Evolutionary conservation across 257 asterid species (phyloP).

Genomic region (Cynanchum wilfordii): DNA sequence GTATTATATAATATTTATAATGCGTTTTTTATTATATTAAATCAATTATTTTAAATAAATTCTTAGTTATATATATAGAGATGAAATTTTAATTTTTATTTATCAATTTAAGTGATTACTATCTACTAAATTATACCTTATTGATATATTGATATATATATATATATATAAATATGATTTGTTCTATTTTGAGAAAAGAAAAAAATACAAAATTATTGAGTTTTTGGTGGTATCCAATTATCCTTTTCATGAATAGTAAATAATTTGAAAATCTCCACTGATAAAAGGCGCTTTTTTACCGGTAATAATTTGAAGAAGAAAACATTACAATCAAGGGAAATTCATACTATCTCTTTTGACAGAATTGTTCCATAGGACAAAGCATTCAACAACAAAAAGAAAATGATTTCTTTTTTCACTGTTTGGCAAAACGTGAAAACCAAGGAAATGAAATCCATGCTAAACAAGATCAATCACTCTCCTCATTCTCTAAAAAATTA

Average conservation of each 20-base stretch:
- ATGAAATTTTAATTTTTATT: too few species aligned
- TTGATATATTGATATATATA: too few species aligned
- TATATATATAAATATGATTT: too few species aligned
- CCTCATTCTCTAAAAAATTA: neutral
- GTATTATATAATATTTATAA: too few species aligned
- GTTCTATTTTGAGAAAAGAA: too few species aligned
- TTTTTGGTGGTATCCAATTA: neutral
- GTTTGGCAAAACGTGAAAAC: neutral
- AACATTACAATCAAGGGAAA: neutral
- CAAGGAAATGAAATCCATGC: neutral
- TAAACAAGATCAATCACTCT: constrained; percentile 1
- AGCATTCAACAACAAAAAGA: neutral
- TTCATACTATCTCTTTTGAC: neutral
- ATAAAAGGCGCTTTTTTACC: too few species aligned
- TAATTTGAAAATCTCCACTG: neutral
- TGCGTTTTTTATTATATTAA: too few species aligned
- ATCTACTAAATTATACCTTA: too few species aligned
- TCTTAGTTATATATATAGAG: too few species aligned
- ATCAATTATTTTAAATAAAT: too few species aligned
- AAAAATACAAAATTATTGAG: too few species aligned
- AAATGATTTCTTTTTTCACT: neutral
- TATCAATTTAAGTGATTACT: too few species aligned
- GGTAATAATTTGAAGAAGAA: neutral
- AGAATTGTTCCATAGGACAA: constrained; percentile 1
- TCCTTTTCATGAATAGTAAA: neutral